Percentiles rank a stretch among this genome's conserved stretches.
phyloP scores from a whole-genome alignment of 1,284 basidiomycete species.

The Tranzscheliella williamsii region DNA sequence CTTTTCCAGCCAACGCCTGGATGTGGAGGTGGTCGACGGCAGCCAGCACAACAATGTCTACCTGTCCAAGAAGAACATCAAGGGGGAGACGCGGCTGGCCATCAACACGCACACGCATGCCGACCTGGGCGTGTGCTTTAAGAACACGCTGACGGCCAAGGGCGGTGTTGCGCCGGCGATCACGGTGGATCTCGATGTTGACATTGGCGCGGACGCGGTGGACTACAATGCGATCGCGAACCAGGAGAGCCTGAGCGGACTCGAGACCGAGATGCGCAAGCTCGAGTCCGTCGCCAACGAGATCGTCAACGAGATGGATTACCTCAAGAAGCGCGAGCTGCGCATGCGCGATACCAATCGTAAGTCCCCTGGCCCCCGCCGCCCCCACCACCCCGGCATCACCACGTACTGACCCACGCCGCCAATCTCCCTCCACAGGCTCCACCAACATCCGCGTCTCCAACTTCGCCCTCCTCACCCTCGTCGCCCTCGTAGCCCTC shows the following conservation, averaged over 20 bases:
- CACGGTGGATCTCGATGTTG: conserved; percentile 83
- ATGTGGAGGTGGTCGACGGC: conserved; percentile 92
- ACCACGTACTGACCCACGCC: no score
- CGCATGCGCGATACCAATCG: conserved; percentile 89
- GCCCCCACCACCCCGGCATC: neutral
- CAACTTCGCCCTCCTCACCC: conserved; percentile 87
- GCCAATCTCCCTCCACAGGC: conserved; percentile 68
- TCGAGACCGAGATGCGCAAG: conserved; percentile 98
- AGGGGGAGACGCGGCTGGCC: conserved; percentile 86
- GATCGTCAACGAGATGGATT: conserved; percentile 89
- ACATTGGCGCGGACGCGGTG: conserved; percentile 96
- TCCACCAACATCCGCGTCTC: conserved; percentile 90
- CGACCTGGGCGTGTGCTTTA: conserved; percentile 93
- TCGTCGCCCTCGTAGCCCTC: conserved; percentile 76
- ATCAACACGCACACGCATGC: conserved; percentile 91
- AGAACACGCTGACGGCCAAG: conserved; percentile 64
- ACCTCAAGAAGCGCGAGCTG: conserved; percentile 85
- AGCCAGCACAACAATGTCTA: conserved; percentile 85
- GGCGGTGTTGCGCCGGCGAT: neutral
- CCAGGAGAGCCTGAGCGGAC: conserved; percentile 90
- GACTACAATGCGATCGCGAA: conserved; percentile 99
- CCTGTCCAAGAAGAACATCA: conserved; percentile 82
- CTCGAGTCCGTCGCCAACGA: conserved; percentile 91
- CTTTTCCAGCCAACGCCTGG: conserved; percentile 64
- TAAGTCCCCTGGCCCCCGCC: conserved; percentile 64